Percentiles rank a stretch among this genome's conserved stretches.
Conservation (phyloP, 2,329 filamentous ascomycete genomes). For the Uncinocarpus reesii region DNA sequence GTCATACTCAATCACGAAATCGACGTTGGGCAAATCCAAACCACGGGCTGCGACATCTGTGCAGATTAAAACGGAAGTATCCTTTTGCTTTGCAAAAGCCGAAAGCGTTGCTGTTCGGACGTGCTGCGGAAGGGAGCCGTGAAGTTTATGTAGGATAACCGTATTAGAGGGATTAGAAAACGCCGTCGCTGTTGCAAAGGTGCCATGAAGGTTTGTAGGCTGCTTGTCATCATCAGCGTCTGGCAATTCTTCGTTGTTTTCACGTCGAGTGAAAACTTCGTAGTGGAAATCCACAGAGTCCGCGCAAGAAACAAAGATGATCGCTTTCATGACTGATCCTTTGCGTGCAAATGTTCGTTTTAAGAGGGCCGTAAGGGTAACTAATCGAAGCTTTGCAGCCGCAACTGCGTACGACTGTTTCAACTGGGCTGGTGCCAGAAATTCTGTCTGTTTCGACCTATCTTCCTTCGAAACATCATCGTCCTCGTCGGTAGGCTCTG, state of each 20-base stretch:
- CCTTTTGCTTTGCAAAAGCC: constrained; percentile 62
- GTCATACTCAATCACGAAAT: constrained; percentile 92
- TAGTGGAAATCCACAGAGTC: constrained; percentile 97
- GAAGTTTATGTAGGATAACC: constrained; percentile 73
- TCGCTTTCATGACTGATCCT: constrained; percentile 90
- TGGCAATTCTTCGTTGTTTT: constrained; percentile 2
- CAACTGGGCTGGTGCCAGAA: constrained; percentile 79
- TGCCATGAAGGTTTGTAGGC: constrained; percentile 27
- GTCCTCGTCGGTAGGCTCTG: constrained; percentile 48
- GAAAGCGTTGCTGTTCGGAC: constrained; percentile 77
- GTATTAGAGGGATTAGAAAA: constrained; percentile 67
- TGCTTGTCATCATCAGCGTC: constrained; percentile 13
- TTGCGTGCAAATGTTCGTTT: constrained; percentile 80
- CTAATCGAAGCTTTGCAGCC: constrained; percentile 79
- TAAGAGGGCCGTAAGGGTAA: constrained; percentile 73
- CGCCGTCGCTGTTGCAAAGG: constrained; percentile 52
- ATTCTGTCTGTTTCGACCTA: constrained; percentile 47
- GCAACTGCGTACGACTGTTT: constrained; percentile 85
- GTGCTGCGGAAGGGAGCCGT: constrained; percentile 81
- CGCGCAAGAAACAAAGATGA: constrained; percentile 92
- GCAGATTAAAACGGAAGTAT: constrained; percentile 75
- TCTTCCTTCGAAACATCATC: constrained; percentile 39
- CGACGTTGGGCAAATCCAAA: constrained; percentile 88
- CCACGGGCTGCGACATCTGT: constrained; percentile 94
- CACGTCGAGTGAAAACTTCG: constrained; percentile 53